Percentiles rank a stretch among this genome's conserved stretches.
phyloP scores from a whole-genome alignment of 2,329 filamentous ascomycete genomes.

The Pyricularia sp. region DNA sequence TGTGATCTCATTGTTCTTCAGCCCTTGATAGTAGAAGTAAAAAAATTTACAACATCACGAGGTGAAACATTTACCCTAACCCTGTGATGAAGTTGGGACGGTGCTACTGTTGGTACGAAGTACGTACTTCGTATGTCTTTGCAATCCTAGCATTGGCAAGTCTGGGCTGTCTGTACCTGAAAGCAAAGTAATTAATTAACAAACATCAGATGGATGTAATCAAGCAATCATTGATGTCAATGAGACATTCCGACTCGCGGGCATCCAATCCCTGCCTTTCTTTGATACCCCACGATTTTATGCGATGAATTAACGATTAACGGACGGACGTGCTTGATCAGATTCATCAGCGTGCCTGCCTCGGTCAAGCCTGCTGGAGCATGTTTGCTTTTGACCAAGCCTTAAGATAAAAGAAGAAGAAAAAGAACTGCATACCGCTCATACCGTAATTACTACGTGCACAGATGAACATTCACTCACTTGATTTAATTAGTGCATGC shows the following conservation, averaged over 20 bases:
- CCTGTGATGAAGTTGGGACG: neutral
- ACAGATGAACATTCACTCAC: neutral
- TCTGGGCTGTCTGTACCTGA: neutral
- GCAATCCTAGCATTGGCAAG: neutral
- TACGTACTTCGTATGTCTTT: neutral
- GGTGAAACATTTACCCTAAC: neutral
- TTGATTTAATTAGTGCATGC: neutral
- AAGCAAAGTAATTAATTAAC: neutral
- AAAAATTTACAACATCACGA: neutral
- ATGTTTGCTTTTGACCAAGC: neutral
- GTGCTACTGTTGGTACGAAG: no score
- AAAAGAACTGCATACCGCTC: no score
- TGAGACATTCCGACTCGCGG: neutral
- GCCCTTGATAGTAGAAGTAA: neutral
- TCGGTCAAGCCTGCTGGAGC: neutral
- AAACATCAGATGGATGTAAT: neutral
- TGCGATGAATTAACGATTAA: neutral
- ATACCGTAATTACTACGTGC: no score
- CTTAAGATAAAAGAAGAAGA: neutral
- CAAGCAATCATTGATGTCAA: no score
- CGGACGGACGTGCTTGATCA: neutral
- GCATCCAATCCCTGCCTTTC: neutral
- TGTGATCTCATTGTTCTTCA: neutral
- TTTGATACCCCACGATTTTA: neutral
- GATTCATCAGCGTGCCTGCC: neutral